phyloP scores from a whole-genome alignment of 345 rosid species.

The Populus ilicifolia region DNA sequence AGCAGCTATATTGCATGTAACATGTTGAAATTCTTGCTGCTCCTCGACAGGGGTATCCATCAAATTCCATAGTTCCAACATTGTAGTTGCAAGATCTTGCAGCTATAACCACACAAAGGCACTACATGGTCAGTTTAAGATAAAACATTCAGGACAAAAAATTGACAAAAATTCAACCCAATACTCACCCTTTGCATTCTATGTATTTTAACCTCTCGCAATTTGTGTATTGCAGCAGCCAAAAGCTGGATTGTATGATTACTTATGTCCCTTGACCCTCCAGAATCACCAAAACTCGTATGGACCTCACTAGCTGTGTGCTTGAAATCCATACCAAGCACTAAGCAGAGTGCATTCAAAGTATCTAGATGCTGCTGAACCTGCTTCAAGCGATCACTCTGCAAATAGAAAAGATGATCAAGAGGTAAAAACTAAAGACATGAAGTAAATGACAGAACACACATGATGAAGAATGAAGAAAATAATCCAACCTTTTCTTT shows the following conservation, averaged over 20 bases:
- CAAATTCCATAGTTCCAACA: constrained; percentile 94
- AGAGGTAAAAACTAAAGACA: background rate
- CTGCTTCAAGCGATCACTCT: constrained; percentile 47
- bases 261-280: constrained; percentile 42
- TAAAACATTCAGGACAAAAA: background rate
- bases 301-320: constrained; percentile 40
- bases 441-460: background rate
- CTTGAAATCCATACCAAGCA: constrained; percentile 58
- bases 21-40: constrained; percentile 81
- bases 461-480: background rate
- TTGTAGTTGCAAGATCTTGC: constrained; percentile 90
- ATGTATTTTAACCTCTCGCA: constrained; percentile 48
- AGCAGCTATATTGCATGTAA: constrained; percentile 93
- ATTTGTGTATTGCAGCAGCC: constrained; percentile 40
- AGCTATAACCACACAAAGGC: constrained; percentile 48
- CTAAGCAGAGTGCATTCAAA: constrained; percentile 45
- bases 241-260: constrained; percentile 43
- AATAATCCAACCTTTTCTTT: constrained; percentile 51
- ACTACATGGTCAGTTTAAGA: constrained; percentile 7
- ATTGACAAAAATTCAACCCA: constrained; percentile 10
- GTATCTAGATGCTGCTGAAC: constrained; percentile 39
- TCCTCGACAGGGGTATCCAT: constrained; percentile 98
- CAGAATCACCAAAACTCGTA: constrained; percentile 37
- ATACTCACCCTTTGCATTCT: constrained; percentile 55
- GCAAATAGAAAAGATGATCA: constrained; percentile 1